Evolutionary conservation across 2,329 filamentous ascomycete genomes (phyloP).

Genomic region (Simplicillium sp.): DNA sequence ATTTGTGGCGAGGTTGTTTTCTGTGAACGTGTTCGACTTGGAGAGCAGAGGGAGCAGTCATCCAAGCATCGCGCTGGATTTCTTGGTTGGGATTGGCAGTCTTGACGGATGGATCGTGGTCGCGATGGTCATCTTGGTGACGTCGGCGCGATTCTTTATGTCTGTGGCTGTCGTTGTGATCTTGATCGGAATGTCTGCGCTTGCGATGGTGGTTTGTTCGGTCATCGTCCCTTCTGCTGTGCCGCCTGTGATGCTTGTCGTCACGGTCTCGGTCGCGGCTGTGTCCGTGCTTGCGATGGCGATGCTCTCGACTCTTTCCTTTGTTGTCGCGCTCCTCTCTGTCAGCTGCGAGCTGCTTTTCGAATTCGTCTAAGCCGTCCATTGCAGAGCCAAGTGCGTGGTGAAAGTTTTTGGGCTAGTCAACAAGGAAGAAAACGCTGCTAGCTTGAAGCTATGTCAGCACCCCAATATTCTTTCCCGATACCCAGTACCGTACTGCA

Average conservation of each 20-base stretch:
- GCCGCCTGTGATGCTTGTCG: conserved; percentile 2
- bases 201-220: conserved; percentile 17
- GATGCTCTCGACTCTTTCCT: conserved; percentile 23
- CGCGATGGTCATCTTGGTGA: conserved; percentile 28
- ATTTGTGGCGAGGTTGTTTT: conserved; percentile 43
- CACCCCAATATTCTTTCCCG: background rate
- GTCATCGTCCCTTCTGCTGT: conserved; percentile 7
- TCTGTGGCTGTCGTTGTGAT: conserved; percentile 44
- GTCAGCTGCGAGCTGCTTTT: conserved; percentile 62
- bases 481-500: no score
- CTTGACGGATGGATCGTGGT: conserved; percentile 19
- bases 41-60: conserved; percentile 76
- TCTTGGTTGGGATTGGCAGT: conserved; percentile 25
- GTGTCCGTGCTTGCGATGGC: conserved; percentile 25
- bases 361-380: conserved; percentile 62
- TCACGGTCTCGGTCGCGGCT: conserved; percentile 6
- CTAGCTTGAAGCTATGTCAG: background rate
- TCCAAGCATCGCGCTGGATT: conserved; percentile 81
- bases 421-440: background rate
- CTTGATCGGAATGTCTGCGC: conserved; percentile 26
- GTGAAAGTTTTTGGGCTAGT: background rate
- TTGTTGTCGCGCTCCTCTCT: conserved; percentile 42
- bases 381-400: conserved; percentile 18
- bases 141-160: conserved; percentile 52
- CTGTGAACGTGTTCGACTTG: conserved; percentile 76